Evolutionary conservation across 805 yeast genomes (phyloP).

Genomic region (Wickerhamiella shivajii): DNA sequence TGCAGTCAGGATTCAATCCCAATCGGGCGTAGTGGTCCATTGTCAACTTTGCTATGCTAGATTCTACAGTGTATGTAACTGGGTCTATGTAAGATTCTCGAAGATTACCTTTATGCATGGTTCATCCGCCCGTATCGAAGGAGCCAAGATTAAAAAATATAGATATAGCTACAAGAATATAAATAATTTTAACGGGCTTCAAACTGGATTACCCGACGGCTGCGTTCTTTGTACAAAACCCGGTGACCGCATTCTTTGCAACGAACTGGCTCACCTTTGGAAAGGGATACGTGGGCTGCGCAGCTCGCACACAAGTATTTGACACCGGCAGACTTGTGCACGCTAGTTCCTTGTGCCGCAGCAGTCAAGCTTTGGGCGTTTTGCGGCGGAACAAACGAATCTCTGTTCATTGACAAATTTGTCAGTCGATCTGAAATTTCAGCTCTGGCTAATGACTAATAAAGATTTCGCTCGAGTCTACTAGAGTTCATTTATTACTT

Average conservation of each 20-base stretch:
- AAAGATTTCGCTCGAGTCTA: too few species aligned
- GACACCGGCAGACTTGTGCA: conserved; percentile 65
- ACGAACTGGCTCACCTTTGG: conserved; percentile 91
- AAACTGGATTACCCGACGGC: conserved; percentile 85
- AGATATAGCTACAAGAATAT: not conserved
- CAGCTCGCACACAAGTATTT: conserved; percentile 94
- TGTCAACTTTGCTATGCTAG: too few species aligned
- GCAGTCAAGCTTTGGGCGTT: conserved; percentile 29
- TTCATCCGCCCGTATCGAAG: too few species aligned
- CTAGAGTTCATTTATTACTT: too few species aligned
- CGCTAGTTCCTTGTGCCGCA: conserved; percentile 68
- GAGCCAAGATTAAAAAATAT: conserved; percentile 4
- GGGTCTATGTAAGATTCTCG: too few species aligned
- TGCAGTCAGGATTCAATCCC: too few species aligned
- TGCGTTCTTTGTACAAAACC: conserved; percentile 91
- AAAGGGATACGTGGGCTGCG: conserved; percentile 73
- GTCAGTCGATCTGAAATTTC: too few species aligned
- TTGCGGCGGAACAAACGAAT: conserved; percentile 26
- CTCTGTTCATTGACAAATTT: conserved; percentile 18
- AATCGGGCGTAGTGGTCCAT: too few species aligned
- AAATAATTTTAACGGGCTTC: conserved; percentile 50
- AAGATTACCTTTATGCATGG: too few species aligned
- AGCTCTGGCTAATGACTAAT: too few species aligned
- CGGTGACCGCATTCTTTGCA: conserved; percentile 98
- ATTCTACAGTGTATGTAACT: too few species aligned